Base-by-base conservation (phyloP, 345 rosid genomes). In the Garcia nutans region DNA sequence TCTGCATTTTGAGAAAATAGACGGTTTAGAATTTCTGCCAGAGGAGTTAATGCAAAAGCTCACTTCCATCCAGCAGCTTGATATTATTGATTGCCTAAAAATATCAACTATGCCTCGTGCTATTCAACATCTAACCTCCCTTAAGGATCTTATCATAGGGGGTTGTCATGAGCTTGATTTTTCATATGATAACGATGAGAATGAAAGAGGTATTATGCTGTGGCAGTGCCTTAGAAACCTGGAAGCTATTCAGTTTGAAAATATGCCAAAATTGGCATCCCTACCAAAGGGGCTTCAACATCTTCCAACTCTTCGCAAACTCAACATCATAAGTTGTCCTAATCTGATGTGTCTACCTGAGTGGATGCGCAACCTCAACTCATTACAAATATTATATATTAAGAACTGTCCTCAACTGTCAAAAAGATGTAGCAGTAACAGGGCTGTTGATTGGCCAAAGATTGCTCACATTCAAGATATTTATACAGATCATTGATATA, bases 391-490 rank as follows among this genome's bases (percentile, higher is more conserved):
- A 0, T 5, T 74, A 5, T 0, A 0, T 1, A 62, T 70, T 31
- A 3, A 19, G 2, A 0, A 2, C 12, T 71, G 76, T 45, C 65
- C 65, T 12, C 8, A 42, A 3, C 23, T 71, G 72, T 8, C 23
- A 50, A 20, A 47, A 49, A 49, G 69, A 58, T 49, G 74, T 9
- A 10, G 60, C 20, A 45, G 23, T 2, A 45, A 23, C 10, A 28
- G 4, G 9, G 68, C 61, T 11, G 33, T 13, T 19, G 79, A 69
- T 7, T 76, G 79, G 79, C 60, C 57, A 4, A 59, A 58, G 28
- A 76, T 76, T 31, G 31, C 68, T 44, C 74, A 69, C 74, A 60
- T 76, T 15, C 61, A 74, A 68, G 1, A 22, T 22, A 61, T 73
- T 41, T 3, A 0, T 16, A 37, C 37, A 1, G 50, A 65, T 37